Conservation (phyloP, 441 rosid species). For the Gossypium gossypioides region DNA sequence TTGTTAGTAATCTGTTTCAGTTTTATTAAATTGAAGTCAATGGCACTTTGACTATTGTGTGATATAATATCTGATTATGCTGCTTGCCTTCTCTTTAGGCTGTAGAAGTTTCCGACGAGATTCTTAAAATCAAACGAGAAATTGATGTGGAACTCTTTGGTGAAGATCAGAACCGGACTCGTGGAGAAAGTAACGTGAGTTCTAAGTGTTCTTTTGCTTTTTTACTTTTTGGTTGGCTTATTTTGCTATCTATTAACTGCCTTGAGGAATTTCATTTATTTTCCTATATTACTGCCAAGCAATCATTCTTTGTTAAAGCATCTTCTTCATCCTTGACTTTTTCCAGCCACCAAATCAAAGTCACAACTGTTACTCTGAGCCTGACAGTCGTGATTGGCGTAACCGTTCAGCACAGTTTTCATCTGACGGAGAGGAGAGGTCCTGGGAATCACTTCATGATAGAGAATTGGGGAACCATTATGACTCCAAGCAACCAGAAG, state of each 20-base stretch:
- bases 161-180: conserved; percentile 70
- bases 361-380: conserved; percentile 62
- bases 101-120: conserved; percentile 51
- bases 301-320: neutral
- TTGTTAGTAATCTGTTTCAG: neutral
- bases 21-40: neutral
- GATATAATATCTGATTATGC: neutral
- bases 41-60: neutral
- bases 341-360: conserved; percentile 36
- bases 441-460: conserved; percentile 50
- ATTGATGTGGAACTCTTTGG: conserved; percentile 64
- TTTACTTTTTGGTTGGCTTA: neutral
- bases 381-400: conserved; percentile 89
- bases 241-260: neutral
- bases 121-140: conserved; percentile 61
- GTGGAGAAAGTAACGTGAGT: conserved; percentile 55
- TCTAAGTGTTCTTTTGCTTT: conserved; percentile 7
- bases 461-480: conserved; percentile 37
- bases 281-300: neutral
- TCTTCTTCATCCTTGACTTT: neutral
- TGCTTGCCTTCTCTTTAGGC: conserved; percentile 28
- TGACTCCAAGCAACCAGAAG: conserved; percentile 38
- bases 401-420: conserved; percentile 50
- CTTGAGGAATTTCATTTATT: neutral
- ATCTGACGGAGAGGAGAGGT: conserved; percentile 58